Percentiles rank a stretch among this genome's conserved stretches.
phyloP scores from a whole-genome alignment of 2,329 filamentous ascomycete species.

The Aspergillus brasiliensis region DNA sequence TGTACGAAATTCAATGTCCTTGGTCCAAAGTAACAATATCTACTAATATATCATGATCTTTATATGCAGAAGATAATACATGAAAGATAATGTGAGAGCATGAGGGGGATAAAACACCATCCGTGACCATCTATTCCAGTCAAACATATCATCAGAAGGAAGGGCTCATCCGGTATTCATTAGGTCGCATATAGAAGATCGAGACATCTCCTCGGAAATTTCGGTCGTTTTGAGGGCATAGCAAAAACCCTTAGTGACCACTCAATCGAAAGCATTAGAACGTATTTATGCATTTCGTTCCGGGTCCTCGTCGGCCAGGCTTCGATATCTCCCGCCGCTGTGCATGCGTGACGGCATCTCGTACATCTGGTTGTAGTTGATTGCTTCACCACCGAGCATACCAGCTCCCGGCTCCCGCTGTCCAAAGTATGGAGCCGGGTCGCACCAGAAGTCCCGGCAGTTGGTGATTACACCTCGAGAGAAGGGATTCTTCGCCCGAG shows the following conservation, averaged over 20 bases:
- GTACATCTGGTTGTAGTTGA: constrained; percentile 90
- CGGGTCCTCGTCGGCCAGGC: constrained; percentile 44
- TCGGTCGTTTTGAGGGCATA: neutral
- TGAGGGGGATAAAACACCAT: neutral
- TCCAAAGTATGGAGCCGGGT: constrained; percentile 79
- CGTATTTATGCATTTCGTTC: constrained; percentile 31
- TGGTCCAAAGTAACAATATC: neutral
- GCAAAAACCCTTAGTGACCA: neutral
- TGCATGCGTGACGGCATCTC: constrained; percentile 74
- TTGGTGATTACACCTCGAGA: constrained; percentile 81
- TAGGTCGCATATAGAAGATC: constrained; percentile 8
- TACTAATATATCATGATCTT: constrained; percentile 10
- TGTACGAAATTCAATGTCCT: neutral
- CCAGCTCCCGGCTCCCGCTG: constrained; percentile 72
- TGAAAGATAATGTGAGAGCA: neutral
- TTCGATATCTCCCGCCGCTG: constrained; percentile 61
- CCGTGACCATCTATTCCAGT: constrained; percentile 8
- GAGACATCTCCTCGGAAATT: neutral
- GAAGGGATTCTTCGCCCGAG: constrained; percentile 74
- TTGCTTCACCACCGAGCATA: constrained; percentile 72
- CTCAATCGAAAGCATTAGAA: neutral
- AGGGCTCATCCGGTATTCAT: constrained; percentile 17
- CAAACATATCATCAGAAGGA: constrained; percentile 12
- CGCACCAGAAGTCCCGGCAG: constrained; percentile 96
- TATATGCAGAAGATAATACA: constrained; percentile 23